Base-by-base conservation (phyloP, 208 protist genomes). In the Phytomonas serpens region DNA sequence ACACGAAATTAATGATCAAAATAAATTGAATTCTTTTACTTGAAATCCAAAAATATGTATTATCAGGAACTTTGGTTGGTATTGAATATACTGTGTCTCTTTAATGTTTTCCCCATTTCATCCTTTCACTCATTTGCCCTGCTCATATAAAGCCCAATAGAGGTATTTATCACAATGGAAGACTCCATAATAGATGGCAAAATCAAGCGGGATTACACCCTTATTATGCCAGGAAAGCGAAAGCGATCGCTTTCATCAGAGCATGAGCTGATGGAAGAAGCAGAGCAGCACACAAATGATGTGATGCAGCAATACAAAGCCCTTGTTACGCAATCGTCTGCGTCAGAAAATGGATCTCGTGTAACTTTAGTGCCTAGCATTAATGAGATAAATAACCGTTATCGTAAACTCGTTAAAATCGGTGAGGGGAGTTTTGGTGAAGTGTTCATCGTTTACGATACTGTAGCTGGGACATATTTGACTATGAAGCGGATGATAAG, bases 361-460 rank as follows among this genome's bases (percentile, higher is more conserved):
- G 40, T 31, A 36, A 37, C 52, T 62, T 51, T 32, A 51, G 70
- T 72, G 64, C 77, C 77, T 0, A 71, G 69, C 3, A 16, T 76
- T 27, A 68, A 79, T 7, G 68, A 65, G 0, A 77, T 94, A 0
- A 79, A 84, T 30, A 65, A 68, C 13, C 82, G 91, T 13, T 96
- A 90, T 71, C 79, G 78, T 32, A 73, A 84, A 13, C 71, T 92
- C 31, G 62, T 90, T 63, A 96, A 93, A 68, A 84, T 96, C 31
- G 91, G 91, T 27, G 88, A 93, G 64, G 91, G 91, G 57, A 93
- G 79, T 64, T 96, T 94, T 77, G 91, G 91, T 0, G 84, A 93
- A 63, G 91, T 96, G 10, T 92, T 82, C 72, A 85, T 96, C 77
- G 79, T 96, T 10, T 92, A 87, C 76, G 91, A 96, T 76, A 93